Evolutionary conservation across 495 filamentous ascomycete genomes (phyloP).

Genomic region (Penicillium macrosclerotiorum): DNA sequence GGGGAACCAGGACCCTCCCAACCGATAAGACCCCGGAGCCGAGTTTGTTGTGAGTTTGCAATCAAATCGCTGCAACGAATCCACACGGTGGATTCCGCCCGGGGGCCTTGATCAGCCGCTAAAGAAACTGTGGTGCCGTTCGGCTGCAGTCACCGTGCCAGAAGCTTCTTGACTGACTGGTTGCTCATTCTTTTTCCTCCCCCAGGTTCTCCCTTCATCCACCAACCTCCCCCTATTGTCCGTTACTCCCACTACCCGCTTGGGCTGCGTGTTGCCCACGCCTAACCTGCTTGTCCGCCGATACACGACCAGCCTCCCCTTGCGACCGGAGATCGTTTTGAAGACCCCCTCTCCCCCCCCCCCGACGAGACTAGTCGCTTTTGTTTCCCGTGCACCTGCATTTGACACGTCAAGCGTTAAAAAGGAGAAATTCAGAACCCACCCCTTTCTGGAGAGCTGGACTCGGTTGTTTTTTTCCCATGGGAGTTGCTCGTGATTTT

Average conservation of each 20-base stretch:
- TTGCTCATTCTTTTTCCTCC: constrained; percentile 1
- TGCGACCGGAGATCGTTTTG: constrained; percentile 11
- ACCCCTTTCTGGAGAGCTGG: too few relatives aligned
- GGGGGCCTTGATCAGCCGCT: constrained; percentile 27
- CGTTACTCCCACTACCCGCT: too few relatives aligned
- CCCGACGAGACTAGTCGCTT: constrained; percentile 20
- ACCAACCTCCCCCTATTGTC: constrained; percentile 10
- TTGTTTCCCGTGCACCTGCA: constrained; percentile 10
- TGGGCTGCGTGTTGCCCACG: too few relatives aligned
- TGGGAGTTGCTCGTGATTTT: constrained; percentile 4
- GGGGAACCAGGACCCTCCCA: constrained; percentile 1
- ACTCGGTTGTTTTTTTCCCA: neutral
- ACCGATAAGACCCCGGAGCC: neutral
- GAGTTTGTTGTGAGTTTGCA: constrained; percentile 11
- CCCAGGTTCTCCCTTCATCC: constrained; percentile 6
- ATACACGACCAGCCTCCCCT: constrained; percentile 8
- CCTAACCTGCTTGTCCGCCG: too few relatives aligned
- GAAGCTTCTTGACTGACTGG: constrained; percentile 20
- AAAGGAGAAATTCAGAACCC: neutral
- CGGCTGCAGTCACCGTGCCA: constrained; percentile 14
- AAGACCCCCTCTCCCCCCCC: neutral
- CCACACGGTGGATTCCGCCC: constrained; percentile 27
- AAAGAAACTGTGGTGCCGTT: constrained; percentile 14
- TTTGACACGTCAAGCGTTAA: constrained; percentile 24
- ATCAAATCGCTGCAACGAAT: constrained; percentile 15